Percentiles rank a stretch among this genome's conserved stretches.
phyloP scores from a whole-genome alignment of 805 yeast species.

The Kodamaea fukazawae region DNA sequence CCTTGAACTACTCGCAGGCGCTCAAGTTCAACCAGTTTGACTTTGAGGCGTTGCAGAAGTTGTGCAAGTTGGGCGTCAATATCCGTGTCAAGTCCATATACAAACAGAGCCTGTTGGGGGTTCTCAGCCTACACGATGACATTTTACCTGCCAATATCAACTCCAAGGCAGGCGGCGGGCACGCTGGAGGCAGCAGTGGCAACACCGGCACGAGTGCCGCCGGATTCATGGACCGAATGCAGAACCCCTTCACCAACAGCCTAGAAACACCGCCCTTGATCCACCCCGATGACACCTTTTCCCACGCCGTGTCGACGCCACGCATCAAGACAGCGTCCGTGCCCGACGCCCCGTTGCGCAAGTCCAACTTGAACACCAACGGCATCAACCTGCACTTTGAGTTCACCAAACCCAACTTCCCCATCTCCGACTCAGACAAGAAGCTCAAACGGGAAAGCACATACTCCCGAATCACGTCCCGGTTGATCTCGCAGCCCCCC shows the following conservation, averaged over 20 bases:
- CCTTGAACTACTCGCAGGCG: slow-evolving; percentile 65
- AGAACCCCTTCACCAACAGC: slow-evolving; percentile 35
- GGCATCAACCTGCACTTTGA: slow-evolving; percentile 18
- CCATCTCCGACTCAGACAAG: slow-evolving; percentile 19
- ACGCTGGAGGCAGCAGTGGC: background rate
- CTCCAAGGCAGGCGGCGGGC: slow-evolving; percentile 4
- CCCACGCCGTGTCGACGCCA: slow-evolving; percentile 30
- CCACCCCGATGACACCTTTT: slow-evolving; percentile 23
- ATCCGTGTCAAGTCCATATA: slow-evolving; percentile 58
- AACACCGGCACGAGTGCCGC: background rate
- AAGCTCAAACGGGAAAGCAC: slow-evolving; percentile 30
- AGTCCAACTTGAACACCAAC: slow-evolving; percentile 21
- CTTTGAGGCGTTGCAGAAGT: slow-evolving; percentile 81
- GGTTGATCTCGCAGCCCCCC: slow-evolving; percentile 39
- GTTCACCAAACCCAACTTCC: slow-evolving; percentile 31
- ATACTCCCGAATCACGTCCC: slow-evolving; percentile 46
- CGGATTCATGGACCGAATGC: slow-evolving; percentile 13
- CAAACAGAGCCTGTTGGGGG: slow-evolving; percentile 21
- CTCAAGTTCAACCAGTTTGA: slow-evolving; percentile 73
- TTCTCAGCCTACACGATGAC: slow-evolving; percentile 7
- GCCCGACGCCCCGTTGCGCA: slow-evolving; percentile 40
- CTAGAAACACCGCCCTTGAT: slow-evolving; percentile 15
- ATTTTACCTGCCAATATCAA: slow-evolving; percentile 1
- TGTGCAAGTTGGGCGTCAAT: slow-evolving; percentile 69
- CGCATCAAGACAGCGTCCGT: slow-evolving; percentile 20